Base-by-base conservation (phyloP, 257 asterid genomes). In the Gynochthodes officinalis region DNA sequence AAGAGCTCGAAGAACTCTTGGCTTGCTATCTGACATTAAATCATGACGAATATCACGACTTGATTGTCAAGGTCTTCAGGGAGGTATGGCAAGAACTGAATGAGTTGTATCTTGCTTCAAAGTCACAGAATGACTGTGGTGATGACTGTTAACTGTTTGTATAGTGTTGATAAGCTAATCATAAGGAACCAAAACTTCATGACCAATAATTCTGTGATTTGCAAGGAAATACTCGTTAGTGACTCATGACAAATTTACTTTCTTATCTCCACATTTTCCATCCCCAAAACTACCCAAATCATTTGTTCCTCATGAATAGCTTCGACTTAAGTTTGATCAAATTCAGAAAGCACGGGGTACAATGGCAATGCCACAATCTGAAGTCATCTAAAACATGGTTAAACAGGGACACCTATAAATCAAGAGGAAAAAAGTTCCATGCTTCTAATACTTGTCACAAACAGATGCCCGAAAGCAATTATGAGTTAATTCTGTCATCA, bases 11-110 rank as follows among this genome's bases (percentile, higher is more conserved):
- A 76, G 83, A 89, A 40, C 91, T 91, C 52, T 74, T 93, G 85
- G 92, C 96, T 53, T 88, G 97, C 79, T 93, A 93, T 74, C 80
- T 93, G 30, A 86, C 91, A 21, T 70, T 88, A 74, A 91, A 93
- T 54, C 69, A 79, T 60, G 95, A 88, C 64, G 89, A 86, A 15
- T 84, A 87, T 64, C 97, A 93, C 73, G 85, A 79, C 59, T 69
- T 91, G 72, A 93, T 93, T 80, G 83, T 93, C 82, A 80, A 81
- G 77, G 96, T 80, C 49, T 93, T 93, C 70, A 74, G 88, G 64
- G 85, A 88, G 71, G 95, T 91, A 2, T 93, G 97, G 90, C 75
- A 82, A 50, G 90, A 93, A 77, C 61, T 93, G 70, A 86, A 83
- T 75, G 40, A 84, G 76, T 42, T 54, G 50, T 64, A 55, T 64